Evolutionary conservation across 768 basidiomycete species (phyloP).

Genomic region (Suillus sp.): DNA sequence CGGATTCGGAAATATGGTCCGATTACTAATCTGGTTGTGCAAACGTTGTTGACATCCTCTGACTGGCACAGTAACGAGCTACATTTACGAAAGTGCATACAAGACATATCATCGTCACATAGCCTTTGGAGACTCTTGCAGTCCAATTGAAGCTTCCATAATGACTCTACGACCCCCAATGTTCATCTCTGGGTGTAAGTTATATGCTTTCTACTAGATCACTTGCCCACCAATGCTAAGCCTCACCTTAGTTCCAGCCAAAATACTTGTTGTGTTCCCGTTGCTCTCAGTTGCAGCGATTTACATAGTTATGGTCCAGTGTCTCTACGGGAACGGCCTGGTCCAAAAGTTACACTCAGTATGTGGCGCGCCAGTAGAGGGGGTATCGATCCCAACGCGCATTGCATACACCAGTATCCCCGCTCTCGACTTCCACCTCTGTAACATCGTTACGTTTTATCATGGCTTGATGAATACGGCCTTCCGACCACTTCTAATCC

Average conservation of each 20-base stretch:
- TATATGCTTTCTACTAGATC: not conserved
- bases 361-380: conserved; percentile 29
- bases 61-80: not conserved
- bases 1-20: no score
- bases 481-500: conserved; percentile 7
- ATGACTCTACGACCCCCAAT: not conserved
- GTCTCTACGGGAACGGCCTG: conserved; percentile 6
- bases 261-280: conserved; percentile 9
- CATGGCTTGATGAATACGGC: conserved; percentile 25
- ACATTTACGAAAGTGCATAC: not conserved
- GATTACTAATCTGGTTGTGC: not conserved
- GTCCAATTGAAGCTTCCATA: not conserved
- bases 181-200: not conserved
- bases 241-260: not conserved
- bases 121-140: not conserved
- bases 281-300: not conserved
- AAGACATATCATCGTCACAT: not conserved
- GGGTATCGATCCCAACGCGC: conserved; percentile 31
- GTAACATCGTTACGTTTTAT: conserved; percentile 48
- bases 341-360: conserved; percentile 24
- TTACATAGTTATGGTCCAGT: not conserved
- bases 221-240: conserved; percentile 6
- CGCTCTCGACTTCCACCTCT: conserved; percentile 40
- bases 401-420: conserved; percentile 39
- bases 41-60: not conserved